phyloP scores from a whole-genome alignment of 116 monocot species.

The Dioscorea cayenensis region DNA sequence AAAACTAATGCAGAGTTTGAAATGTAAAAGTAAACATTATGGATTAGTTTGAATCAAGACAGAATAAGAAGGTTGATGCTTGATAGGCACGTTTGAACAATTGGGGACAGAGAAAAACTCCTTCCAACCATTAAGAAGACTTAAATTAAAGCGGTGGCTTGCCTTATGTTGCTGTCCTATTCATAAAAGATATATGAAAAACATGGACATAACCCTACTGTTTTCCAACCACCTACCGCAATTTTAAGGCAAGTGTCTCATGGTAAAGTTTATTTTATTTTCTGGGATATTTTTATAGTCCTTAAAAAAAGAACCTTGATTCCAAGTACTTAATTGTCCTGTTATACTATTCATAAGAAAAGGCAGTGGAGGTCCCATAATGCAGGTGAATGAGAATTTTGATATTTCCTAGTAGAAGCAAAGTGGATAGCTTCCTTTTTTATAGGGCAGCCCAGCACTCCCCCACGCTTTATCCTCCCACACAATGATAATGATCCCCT shows the following conservation, averaged over 20 bases:
- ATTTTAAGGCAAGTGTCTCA: too few relatives aligned
- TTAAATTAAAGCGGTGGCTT: background rate
- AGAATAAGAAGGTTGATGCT: background rate
- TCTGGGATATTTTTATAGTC: background rate
- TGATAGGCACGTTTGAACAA: background rate
- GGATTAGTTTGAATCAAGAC: background rate
- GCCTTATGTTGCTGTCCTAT: background rate
- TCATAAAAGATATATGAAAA: background rate
- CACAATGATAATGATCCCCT: too few relatives aligned
- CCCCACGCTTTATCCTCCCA: too few relatives aligned
- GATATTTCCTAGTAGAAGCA: background rate
- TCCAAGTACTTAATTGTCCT: background rate
- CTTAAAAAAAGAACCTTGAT: background rate
- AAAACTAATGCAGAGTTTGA: background rate
- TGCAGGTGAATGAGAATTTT: background rate
- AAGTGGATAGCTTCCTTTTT: too few relatives aligned
- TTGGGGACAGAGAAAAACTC: background rate
- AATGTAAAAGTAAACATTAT: background rate
- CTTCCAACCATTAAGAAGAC: background rate
- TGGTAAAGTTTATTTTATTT: background rate
- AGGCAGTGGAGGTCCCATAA: background rate
- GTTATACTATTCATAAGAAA: background rate
- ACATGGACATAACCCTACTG: background rate
- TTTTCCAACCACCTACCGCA: background rate
- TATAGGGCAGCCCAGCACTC: too few relatives aligned